These are phyloP conservation scores for Samsoniella hepiali DNA, from an alignment of 2,329 filamentous ascomycete genomes.

Conservation along the genomic window DNA sequence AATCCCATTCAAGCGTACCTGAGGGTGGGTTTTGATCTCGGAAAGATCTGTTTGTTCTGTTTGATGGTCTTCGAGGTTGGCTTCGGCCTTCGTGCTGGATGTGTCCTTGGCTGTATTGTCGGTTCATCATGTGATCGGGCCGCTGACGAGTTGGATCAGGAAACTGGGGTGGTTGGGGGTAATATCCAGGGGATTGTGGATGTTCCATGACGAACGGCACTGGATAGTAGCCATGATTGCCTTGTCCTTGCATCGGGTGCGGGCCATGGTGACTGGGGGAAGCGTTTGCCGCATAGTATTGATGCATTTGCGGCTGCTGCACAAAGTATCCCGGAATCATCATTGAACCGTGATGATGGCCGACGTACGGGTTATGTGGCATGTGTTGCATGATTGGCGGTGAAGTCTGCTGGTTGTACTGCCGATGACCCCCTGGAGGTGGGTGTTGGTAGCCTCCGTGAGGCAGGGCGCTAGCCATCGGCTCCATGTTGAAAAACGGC, in stretches of 20 bases:
- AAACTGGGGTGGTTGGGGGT: constrained; percentile 34
- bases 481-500: constrained; percentile 39
- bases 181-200: constrained; percentile 39
- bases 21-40: not conserved
- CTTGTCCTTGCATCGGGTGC: constrained; percentile 30
- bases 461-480: constrained; percentile 39
- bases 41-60: constrained; percentile 8
- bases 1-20: not conserved
- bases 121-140: not conserved
- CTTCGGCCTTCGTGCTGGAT: not conserved
- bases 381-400: constrained; percentile 30
- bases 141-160: constrained; percentile 27
- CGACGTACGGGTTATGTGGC: constrained; percentile 33
- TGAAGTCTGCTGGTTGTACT: constrained; percentile 30
- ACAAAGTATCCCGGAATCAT: constrained; percentile 40
- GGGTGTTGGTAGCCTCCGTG: constrained; percentile 32
- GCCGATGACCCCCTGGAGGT: constrained; percentile 28
- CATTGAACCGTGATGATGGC: constrained; percentile 31
- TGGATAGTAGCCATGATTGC: constrained; percentile 36
- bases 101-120: constrained; percentile 7
- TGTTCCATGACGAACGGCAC: constrained; percentile 30
- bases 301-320: constrained; percentile 37
- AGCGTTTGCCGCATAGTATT: constrained; percentile 36
- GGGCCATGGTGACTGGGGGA: constrained; percentile 33
- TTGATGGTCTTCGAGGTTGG: constrained; percentile 1